Conservation (phyloP, 202 grass and related monocot genomes). For the Dendrocalamus latiflorus region DNA sequence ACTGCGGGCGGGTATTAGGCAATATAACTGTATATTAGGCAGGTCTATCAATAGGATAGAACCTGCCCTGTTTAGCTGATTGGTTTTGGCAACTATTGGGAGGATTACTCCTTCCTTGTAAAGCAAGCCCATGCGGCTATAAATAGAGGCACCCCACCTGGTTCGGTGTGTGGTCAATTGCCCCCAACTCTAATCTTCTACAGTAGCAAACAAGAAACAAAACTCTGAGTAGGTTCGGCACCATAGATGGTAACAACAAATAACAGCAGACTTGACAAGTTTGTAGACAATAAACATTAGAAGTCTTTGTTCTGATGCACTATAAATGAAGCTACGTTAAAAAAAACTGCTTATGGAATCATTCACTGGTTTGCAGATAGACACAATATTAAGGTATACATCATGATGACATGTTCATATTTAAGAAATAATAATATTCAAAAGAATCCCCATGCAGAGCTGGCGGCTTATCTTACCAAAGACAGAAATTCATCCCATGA, state of each 20-base stretch:
- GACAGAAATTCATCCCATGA: conserved; percentile 83
- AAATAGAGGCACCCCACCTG: no score
- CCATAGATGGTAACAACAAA: neutral
- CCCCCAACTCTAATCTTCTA: no score
- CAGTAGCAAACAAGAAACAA: neutral
- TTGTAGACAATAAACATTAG: neutral
- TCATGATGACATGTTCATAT: neutral
- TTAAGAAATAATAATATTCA: neutral
- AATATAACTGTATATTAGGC: no score
- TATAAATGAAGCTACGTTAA: neutral
- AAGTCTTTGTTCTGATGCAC: neutral
- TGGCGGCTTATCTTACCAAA: conserved; percentile 39
- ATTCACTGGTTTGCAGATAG: conserved; percentile 6
- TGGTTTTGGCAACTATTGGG: no score
- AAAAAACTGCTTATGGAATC: neutral
- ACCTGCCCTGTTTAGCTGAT: no score
- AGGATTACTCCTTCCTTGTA: no score
- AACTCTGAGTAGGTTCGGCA: neutral
- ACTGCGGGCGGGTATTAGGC: no score
- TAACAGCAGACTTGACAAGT: neutral
- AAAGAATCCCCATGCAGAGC: neutral
- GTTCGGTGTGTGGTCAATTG: no score
- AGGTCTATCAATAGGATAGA: no score
- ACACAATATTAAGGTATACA: neutral
- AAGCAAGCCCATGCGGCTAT: no score